Evolutionary conservation across 371 early-diverging fungal genomes (phyloP).

Genomic region (Mucor ambiguus): DNA sequence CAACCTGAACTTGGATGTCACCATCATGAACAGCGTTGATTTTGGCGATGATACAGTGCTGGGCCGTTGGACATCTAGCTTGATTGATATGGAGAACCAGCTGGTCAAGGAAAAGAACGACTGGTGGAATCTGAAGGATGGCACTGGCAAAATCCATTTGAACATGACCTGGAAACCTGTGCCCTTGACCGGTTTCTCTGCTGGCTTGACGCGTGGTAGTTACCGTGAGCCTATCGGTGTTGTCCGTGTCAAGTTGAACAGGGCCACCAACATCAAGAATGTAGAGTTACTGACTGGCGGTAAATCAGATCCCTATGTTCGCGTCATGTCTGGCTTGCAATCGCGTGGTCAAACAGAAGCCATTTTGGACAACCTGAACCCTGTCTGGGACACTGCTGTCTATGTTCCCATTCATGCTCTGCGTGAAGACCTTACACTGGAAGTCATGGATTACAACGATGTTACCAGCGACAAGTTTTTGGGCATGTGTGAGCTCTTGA

Average conservation of each 20-base stretch:
- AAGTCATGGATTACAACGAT: slow-evolving; percentile 74
- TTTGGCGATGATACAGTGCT: slow-evolving; percentile 29
- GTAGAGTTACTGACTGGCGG: slow-evolving; percentile 60
- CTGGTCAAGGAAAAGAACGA: slow-evolving; percentile 39
- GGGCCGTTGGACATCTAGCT: slow-evolving; percentile 26
- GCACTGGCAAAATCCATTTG: slow-evolving; percentile 46
- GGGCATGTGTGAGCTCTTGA: slow-evolving; percentile 51
- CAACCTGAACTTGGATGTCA: slow-evolving; percentile 19
- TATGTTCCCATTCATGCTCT: slow-evolving; percentile 66
- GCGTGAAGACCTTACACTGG: slow-evolving; percentile 65
- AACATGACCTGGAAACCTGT: slow-evolving; percentile 51
- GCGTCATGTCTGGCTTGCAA: slow-evolving; percentile 60
- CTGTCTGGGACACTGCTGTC: slow-evolving; percentile 79
- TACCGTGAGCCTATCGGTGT: slow-evolving; percentile 75
- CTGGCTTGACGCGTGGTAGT: slow-evolving; percentile 32
- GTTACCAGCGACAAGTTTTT: slow-evolving; percentile 59
- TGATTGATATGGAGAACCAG: slow-evolving; percentile 27
- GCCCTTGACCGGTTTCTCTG: slow-evolving; percentile 38
- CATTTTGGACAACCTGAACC: slow-evolving; percentile 70
- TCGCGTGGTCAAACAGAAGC: slow-evolving; percentile 60
- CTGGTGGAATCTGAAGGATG: slow-evolving; percentile 42
- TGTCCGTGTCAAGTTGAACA: slow-evolving; percentile 66
- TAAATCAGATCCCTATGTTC: slow-evolving; percentile 82
- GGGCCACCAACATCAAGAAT: slow-evolving; percentile 70
- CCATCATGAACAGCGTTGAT: slow-evolving; percentile 27